Conservation (phyloP, 2,329 filamentous ascomycete species). For the Nemania serpens region DNA sequence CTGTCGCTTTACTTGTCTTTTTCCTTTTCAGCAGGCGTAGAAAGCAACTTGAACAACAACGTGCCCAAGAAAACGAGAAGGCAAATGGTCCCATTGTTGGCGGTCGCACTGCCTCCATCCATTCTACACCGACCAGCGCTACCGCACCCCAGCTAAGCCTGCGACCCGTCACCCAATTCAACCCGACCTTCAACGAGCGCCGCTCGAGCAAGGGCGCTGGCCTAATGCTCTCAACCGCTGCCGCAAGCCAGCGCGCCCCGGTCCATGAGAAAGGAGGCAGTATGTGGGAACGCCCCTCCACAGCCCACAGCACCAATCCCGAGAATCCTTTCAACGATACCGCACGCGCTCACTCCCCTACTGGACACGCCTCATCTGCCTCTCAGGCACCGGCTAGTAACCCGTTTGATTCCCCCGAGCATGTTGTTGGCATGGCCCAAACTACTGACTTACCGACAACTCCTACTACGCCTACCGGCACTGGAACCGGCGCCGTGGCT, state of each 20-base stretch:
- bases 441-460: constrained; percentile 39
- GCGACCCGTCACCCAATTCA: constrained; percentile 82
- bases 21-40: constrained; percentile 73
- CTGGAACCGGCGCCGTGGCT: constrained; percentile 46
- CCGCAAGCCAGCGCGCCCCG: constrained; percentile 30
- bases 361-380: constrained; percentile 42
- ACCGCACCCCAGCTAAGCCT: constrained; percentile 81
- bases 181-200: constrained; percentile 67
- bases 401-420: constrained; percentile 43
- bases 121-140: constrained; percentile 51
- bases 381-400: constrained; percentile 41
- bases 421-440: constrained; percentile 47
- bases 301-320: constrained; percentile 53
- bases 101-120: constrained; percentile 42
- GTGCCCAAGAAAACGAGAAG: constrained; percentile 68
- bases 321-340: constrained; percentile 73
- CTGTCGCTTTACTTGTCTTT: constrained; percentile 70
- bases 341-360: constrained; percentile 51
- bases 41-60: constrained; percentile 64
- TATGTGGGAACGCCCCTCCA: constrained; percentile 55
- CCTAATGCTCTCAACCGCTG: constrained; percentile 42
- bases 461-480: constrained; percentile 43
- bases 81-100: constrained; percentile 47
- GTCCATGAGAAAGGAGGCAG: constrained; percentile 43
- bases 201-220: constrained; percentile 55